phyloP scores from a whole-genome alignment of 2,329 filamentous ascomycete species.

The Aspergillus sp. region DNA sequence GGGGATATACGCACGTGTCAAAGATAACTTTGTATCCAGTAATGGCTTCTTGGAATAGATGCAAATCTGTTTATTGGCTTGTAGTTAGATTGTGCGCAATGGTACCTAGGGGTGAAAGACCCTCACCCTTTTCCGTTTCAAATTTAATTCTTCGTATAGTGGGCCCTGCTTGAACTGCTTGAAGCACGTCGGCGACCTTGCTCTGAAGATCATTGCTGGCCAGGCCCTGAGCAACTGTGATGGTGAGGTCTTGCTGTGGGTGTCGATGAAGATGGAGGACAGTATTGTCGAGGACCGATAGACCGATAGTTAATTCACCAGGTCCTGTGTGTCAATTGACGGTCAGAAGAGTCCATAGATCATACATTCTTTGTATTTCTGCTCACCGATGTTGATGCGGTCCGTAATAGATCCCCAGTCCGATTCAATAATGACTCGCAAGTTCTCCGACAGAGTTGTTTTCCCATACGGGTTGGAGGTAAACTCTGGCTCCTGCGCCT shows the following conservation, averaged over 20 bases:
- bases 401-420: not conserved
- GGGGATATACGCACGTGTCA: not conserved
- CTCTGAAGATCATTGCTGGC: not conserved
- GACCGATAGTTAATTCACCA: not conserved
- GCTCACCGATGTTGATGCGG: conserved; percentile 1
- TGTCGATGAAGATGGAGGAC: not conserved
- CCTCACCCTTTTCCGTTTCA: not conserved
- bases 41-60: not conserved
- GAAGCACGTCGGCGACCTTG: not conserved
- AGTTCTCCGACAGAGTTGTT: not conserved
- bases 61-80: not conserved
- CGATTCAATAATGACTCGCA: not conserved
- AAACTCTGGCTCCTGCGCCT: not conserved
- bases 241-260: not conserved
- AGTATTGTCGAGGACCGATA: not conserved
- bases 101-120: not conserved
- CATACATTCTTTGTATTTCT: not conserved
- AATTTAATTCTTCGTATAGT: not conserved
- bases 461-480: not conserved
- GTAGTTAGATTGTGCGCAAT: not conserved
- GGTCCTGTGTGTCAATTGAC: not conserved
- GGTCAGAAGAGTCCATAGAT: too few relatives aligned
- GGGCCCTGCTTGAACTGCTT: not conserved
- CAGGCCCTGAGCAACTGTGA: not conserved
- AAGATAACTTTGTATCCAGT: not conserved